These are phyloP conservation scores for Limnanthes douglasii DNA, from an alignment of 345 rosid species.

Conservation along the genomic window DNA sequence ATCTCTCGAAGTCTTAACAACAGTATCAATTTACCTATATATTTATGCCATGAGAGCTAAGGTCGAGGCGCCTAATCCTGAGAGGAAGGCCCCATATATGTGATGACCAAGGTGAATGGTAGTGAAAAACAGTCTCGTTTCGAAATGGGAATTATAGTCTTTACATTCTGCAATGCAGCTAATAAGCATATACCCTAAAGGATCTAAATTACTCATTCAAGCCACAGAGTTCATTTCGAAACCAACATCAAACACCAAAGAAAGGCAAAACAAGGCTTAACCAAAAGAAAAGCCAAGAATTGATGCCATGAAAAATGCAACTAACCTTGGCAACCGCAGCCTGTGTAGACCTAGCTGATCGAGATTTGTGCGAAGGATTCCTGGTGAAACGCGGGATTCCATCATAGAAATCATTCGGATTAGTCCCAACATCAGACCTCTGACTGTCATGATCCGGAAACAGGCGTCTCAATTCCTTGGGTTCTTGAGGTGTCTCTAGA, in stretches of 20 bases:
- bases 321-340: constrained; percentile 48
- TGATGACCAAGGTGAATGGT: too few relatives aligned
- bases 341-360: constrained; percentile 35
- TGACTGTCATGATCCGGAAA: constrained; percentile 11
- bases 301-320: not conserved
- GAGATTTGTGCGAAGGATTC: constrained; percentile 20
- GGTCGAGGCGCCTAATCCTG: too few relatives aligned
- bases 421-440: constrained; percentile 5
- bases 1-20: too few relatives aligned
- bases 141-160: too few relatives aligned
- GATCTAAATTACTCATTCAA: not conserved
- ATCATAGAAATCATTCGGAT: constrained; percentile 35
- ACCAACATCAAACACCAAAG: too few relatives aligned
- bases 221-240: not conserved
- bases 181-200: not conserved
- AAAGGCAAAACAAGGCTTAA: not conserved
- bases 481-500: constrained; percentile 15
- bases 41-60: too few relatives aligned
- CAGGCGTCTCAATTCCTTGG: constrained; percentile 17
- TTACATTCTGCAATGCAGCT: too few relatives aligned
- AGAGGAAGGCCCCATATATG: too few relatives aligned
- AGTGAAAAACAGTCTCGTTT: too few relatives aligned
- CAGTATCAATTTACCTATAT: too few relatives aligned
- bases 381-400: constrained; percentile 44
- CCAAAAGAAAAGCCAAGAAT: not conserved